Base-by-base conservation (phyloP, 2,329 filamentous ascomycete species). In the Grosmannia clavigera region DNA sequence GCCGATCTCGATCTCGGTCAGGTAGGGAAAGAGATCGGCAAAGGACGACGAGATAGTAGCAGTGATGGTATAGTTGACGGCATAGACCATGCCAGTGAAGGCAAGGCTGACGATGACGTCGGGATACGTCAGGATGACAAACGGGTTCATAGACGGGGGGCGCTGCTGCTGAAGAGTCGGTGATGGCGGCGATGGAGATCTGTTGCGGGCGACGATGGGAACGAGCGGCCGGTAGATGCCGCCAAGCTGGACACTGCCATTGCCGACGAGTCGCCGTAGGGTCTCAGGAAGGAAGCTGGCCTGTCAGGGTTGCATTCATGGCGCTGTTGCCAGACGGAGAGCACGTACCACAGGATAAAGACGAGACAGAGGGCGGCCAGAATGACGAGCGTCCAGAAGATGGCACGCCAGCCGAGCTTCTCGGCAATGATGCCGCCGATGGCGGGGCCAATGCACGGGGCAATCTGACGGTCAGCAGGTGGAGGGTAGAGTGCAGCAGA, bases 331-430 rank as follows among this genome's bases (percentile, higher is more conserved):
- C 6, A 38, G 5, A n/a, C 7, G 2, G 19, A 6, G 12, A 14
- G 9, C 5, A 83, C 79, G 65, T 86, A 84, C 5, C 83, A 71
- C 2, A 84, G 66, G 3, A 64, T 46, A 6, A 62, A 38, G 14
- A 61, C 3, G 19, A 62, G 43, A 11, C 62, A 64, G 2, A 64
- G 50, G 0, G 51, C 60, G 5, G 62, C 60, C 55, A 61, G 55
- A 46, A 63, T 61, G 10, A 61, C 59, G 19, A 62, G 55, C 10
- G 63, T 59, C 61, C 62, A 62, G 35, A 65, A 65, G 29, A 62
- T 58, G 40, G 53, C 58, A 2, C 64, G 59, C 64, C 64, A 65
- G 22, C 61, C 61, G 19, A 64, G 54, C 11, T 58, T 52, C 54
- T 64, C 52, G 16, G 58, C 58, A 14, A 65, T 43, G 6, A 61